phyloP scores from a whole-genome alignment of 495 filamentous ascomycete species.

The Tuber microsphaerosporum region DNA sequence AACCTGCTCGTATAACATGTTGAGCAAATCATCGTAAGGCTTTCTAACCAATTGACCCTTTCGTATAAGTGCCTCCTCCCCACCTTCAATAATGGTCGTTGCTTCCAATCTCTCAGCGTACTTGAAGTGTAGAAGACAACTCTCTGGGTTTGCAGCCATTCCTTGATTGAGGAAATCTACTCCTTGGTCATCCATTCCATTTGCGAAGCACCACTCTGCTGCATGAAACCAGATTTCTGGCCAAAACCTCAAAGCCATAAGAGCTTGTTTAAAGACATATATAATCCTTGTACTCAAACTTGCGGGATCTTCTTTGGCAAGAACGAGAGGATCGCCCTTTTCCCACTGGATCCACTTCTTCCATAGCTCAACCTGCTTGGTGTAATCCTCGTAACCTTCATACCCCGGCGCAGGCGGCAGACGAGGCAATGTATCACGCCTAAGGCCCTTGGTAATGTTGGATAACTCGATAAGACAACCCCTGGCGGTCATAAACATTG shows the following conservation, averaged over 20 bases:
- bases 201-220: constrained; percentile 82
- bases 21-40: constrained; percentile 74
- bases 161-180: constrained; percentile 68
- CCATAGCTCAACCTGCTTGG: constrained; percentile 83
- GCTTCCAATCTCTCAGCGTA: constrained; percentile 77
- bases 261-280: constrained; percentile 85
- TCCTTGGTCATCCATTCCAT: constrained; percentile 58
- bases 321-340: constrained; percentile 77
- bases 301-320: constrained; percentile 67
- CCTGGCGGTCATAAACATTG: constrained; percentile 88
- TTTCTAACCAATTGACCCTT: constrained; percentile 69
- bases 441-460: constrained; percentile 71
- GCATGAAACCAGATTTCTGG: constrained; percentile 95
- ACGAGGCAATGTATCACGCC: constrained; percentile 67
- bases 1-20: constrained; percentile 73
- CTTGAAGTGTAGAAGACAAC: constrained; percentile 79
- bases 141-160: constrained; percentile 85
- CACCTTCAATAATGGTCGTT: constrained; percentile 60
- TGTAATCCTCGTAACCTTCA: constrained; percentile 77
- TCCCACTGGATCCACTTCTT: constrained; percentile 91
- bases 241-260: constrained; percentile 89
- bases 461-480: constrained; percentile 74
- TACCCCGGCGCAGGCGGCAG: constrained; percentile 78
- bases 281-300: constrained; percentile 69
- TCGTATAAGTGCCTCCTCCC: constrained; percentile 59